Evolutionary conservation across 2,329 filamentous ascomycete species (phyloP).

Genomic region (Colletotrichum nymphaeae): DNA sequence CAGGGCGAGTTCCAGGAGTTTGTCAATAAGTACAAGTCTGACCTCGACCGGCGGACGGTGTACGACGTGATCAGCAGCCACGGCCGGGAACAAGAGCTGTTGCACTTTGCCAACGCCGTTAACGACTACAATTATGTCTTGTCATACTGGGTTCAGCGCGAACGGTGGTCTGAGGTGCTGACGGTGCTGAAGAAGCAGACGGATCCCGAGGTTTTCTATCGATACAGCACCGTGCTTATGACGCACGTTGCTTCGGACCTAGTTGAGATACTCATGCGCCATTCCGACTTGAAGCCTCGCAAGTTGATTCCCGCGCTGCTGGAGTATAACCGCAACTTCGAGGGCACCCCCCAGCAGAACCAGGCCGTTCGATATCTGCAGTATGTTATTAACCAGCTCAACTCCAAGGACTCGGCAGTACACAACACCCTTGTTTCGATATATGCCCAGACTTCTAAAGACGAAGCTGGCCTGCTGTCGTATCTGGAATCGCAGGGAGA

Average conservation of each 20-base stretch:
- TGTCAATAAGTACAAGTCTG: slow-evolving; percentile 83
- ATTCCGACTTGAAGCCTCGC: slow-evolving; percentile 84
- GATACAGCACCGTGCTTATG: slow-evolving; percentile 97
- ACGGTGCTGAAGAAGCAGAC: slow-evolving; percentile 93
- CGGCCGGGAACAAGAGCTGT: slow-evolving; percentile 89
- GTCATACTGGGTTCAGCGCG: slow-evolving; percentile 96
- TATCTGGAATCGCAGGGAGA: slow-evolving; percentile 93
- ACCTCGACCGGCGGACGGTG: slow-evolving; percentile 90
- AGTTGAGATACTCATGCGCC: slow-evolving; percentile 96
- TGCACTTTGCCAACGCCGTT: slow-evolving; percentile 89
- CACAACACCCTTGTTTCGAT: slow-evolving; percentile 98
- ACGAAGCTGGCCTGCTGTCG: slow-evolving; percentile 85
- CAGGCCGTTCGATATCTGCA: slow-evolving; percentile 95
- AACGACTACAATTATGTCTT: slow-evolving; percentile 96
- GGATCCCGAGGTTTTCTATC: slow-evolving; percentile 93
- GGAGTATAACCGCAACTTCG: slow-evolving; percentile 87
- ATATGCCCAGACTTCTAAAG: slow-evolving; percentile 85
- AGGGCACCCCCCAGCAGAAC: slow-evolving; percentile 77
- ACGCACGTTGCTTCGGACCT: slow-evolving; percentile 85
- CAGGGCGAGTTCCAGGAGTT: slow-evolving; percentile 90
- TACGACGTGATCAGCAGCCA: slow-evolving; percentile 98
- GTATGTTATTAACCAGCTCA: slow-evolving; percentile 89
- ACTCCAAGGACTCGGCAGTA: slow-evolving; percentile 84
- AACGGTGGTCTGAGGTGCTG: slow-evolving; percentile 89
- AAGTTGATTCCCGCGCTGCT: slow-evolving; percentile 93